Evolutionary conservation across 108 stramenopile species (phyloP), one percentile per base, ranked within the genome.

Genomic region (Cylindrotheca closterium): DNA sequence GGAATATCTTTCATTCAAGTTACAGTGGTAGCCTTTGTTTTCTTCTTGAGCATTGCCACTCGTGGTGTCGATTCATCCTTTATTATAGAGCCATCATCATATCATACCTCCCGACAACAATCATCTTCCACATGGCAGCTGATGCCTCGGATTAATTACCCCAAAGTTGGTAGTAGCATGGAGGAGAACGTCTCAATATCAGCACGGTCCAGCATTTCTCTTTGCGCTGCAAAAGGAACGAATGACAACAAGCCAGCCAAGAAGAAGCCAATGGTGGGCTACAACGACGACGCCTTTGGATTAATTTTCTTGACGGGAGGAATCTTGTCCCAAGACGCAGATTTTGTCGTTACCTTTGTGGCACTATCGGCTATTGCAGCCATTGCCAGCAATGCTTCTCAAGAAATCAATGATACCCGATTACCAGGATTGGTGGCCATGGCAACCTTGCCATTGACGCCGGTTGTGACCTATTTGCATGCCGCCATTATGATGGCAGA

Each of bases 211-310:
- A n/a, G n/a, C n/a, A n/a, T n/a, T n/a, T n/a, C n/a, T n/a, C n/a
- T n/a, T n/a, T n/a, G n/a, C n/a, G n/a, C n/a, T n/a, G n/a, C n/a
- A n/a, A n/a, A n/a, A n/a, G n/a, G n/a, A n/a, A 42, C 37, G 10
- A 42, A 15, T 15, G 15, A 42, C 37, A 42, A 15, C 37, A 42
- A 15, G 10, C 37, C 37, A 42, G 15, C 37, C 7, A 42, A 7
- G n/a, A n/a, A n/a, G 15, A 42, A 42, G 15, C 37, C 7, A 42
- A 42, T 42, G 37, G 15, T 53, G 19, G 51, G 59, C 26, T 84
- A 84, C 74, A 84, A 84, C 47, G 83, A 84, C 64, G 83, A 84
- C 63, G 83, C 83, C 1, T 84, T 84, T 59, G 83, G 83, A 8
- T 65, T 84, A 3, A 62, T 84, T 1, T 80, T 84, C 52, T 30